These are phyloP conservation scores for Zygoascus flipseniorum DNA, from an alignment of 805 yeast genomes.

Conservation along the genomic window DNA sequence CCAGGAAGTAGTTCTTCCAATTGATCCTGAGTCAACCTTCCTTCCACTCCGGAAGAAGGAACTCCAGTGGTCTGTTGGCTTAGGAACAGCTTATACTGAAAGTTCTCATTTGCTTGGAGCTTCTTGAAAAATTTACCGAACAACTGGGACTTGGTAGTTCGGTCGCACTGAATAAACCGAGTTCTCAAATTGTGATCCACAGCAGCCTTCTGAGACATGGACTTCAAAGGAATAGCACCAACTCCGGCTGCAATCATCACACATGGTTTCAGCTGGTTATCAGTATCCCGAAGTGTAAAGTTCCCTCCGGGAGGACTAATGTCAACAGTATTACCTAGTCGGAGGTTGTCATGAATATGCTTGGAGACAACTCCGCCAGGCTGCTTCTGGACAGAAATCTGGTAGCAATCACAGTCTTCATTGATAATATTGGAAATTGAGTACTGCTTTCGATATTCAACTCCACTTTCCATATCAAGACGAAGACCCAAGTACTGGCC, in stretches of 20 bases:
- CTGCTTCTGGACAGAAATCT: slow-evolving; percentile 47
- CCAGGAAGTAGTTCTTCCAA: slow-evolving; percentile 1
- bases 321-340: slow-evolving; percentile 41
- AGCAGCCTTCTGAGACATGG: slow-evolving; percentile 32
- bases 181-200: slow-evolving; percentile 24
- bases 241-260: slow-evolving; percentile 52
- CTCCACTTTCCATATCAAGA: slow-evolving; percentile 29
- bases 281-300: slow-evolving; percentile 25
- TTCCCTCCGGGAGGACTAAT: slow-evolving; percentile 56
- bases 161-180: slow-evolving; percentile 31
- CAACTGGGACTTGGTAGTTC: slow-evolving; percentile 12
- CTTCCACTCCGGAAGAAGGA: slow-evolving; percentile 1
- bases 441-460: slow-evolving; percentile 47
- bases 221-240: slow-evolving; percentile 56
- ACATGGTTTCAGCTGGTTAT: slow-evolving; percentile 12
- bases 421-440: slow-evolving; percentile 37
- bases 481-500: slow-evolving; percentile 40
- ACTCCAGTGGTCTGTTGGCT: neutral
- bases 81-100: slow-evolving; percentile 7
- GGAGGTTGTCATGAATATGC: slow-evolving; percentile 38
- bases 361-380: slow-evolving; percentile 43
- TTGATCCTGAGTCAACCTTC: slow-evolving; percentile 3
- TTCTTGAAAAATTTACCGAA: slow-evolving; percentile 1
- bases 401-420: slow-evolving; percentile 27
- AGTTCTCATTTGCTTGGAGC: slow-evolving; percentile 7